A percentile compares a stretch with the other conserved stretches of the same genome.
Conservation (phyloP, 2,329 filamentous ascomycete genomes). For the Berkeleyomyces basicola region DNA sequence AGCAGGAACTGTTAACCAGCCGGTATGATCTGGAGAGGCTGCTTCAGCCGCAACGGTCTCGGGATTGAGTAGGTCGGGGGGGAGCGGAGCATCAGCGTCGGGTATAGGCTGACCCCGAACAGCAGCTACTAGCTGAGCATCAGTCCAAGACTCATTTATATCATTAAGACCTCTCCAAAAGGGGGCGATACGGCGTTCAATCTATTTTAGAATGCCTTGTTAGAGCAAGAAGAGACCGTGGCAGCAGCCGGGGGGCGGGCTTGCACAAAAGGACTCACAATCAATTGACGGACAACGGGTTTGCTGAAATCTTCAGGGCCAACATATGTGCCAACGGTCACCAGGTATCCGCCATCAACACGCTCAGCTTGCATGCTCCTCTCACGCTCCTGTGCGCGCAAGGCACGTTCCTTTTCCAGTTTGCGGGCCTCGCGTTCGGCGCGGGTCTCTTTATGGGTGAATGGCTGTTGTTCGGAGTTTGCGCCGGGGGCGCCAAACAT, state of each 20-base stretch:
- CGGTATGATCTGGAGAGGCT: slow-evolving; percentile 37
- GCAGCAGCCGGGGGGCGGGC: background rate
- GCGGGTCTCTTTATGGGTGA: slow-evolving; percentile 66
- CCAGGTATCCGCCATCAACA: slow-evolving; percentile 85
- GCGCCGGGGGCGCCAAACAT: background rate
- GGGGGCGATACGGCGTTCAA: slow-evolving; percentile 79
- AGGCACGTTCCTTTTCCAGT: slow-evolving; percentile 61
- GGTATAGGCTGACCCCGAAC: slow-evolving; percentile 73
- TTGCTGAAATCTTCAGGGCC: slow-evolving; percentile 91
- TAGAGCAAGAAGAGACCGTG: slow-evolving; percentile 1
- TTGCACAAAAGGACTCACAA: slow-evolving; percentile 39
- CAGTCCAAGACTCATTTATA: slow-evolving; percentile 75
- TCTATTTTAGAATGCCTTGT: slow-evolving; percentile 33
- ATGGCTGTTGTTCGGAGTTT: slow-evolving; percentile 24
- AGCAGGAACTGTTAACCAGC: slow-evolving; percentile 60
- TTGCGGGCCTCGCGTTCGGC: slow-evolving; percentile 80
- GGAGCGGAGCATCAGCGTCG: slow-evolving; percentile 62
- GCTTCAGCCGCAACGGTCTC: slow-evolving; percentile 33
- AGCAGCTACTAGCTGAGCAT: slow-evolving; percentile 86
- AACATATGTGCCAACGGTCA: slow-evolving; percentile 87
- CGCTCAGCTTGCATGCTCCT: slow-evolving; percentile 81
- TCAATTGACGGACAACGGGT: slow-evolving; percentile 67
- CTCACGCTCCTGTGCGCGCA: slow-evolving; percentile 69
- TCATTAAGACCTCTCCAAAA: slow-evolving; percentile 94
- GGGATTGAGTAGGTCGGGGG: slow-evolving; percentile 37